phyloP scores from a whole-genome alignment of 495 filamentous ascomycete species.

The Trichodelitschia bisporula region DNA sequence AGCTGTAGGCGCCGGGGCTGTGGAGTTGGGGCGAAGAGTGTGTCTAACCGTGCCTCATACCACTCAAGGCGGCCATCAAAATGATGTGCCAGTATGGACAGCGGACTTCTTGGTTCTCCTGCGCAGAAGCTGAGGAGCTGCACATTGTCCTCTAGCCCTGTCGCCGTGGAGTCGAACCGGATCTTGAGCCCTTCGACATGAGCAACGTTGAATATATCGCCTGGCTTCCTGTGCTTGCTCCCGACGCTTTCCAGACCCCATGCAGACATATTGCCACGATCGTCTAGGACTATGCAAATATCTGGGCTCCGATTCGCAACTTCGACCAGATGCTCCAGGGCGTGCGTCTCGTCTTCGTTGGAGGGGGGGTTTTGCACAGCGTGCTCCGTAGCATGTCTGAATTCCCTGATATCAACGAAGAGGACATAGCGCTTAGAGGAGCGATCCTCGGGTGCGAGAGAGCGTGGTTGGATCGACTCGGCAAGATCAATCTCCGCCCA shows the following conservation, averaged over 20 bases:
- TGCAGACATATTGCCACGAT: constrained; percentile 66
- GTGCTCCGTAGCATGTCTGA: constrained; percentile 48
- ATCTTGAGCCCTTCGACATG: constrained; percentile 51
- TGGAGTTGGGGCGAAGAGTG: constrained; percentile 56
- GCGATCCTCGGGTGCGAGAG: constrained; percentile 13
- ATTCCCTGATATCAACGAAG: constrained; percentile 63
- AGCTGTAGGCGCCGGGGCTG: constrained; percentile 32
- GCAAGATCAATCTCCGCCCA: constrained; percentile 68
- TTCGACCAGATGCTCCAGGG: constrained; percentile 63
- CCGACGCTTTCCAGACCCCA: constrained; percentile 88
- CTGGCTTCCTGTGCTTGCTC: constrained; percentile 37
- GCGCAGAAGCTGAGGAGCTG: constrained; percentile 50
- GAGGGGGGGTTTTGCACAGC: constrained; percentile 37
- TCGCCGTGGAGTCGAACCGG: constrained; percentile 28
- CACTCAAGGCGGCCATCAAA: constrained; percentile 72
- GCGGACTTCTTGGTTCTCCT: too few relatives aligned
- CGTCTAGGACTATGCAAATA: constrained; percentile 67
- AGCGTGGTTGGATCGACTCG: constrained; percentile 40
- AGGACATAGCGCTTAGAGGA: constrained; percentile 42
- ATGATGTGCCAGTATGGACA: constrained; percentile 61
- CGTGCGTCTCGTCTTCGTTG: constrained; percentile 36
- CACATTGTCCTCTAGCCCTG: constrained; percentile 29
- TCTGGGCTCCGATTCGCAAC: constrained; percentile 72
- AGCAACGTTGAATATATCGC: constrained; percentile 68
- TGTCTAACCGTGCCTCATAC: constrained; percentile 53